Evolutionary conservation across 2,329 filamentous ascomycete species (phyloP), one percentile per base, ranked within the genome.

Genomic region (Fusarium scirpi): DNA sequence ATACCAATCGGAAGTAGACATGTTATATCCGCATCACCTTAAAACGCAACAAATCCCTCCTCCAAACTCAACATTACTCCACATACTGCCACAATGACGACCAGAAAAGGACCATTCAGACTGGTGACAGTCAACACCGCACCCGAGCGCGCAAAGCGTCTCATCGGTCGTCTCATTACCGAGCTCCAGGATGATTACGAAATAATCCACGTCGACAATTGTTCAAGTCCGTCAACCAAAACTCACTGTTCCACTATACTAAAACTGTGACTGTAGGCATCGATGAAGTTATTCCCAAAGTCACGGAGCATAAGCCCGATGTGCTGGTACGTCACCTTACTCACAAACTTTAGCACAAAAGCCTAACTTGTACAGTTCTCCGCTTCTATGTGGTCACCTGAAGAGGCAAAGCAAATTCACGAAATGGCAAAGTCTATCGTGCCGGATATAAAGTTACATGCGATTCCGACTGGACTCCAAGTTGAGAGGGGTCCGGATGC

Each of bases 391-490:
- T 64, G 61, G 61, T 44, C 61, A 1, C 2, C 43, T 1, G 61
- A 64, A 3, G 61, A 64, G 12, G 61, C 61, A 3, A 13, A 58
- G n/a, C 29, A 64, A 5, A 64, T 64, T 11, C 61, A 64, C 29
- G 45, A 59, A 4, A 8, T 64, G 20, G 61, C 61, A 16, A 64
- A 38, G n/a, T 64, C 61, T n/a, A 64, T 64, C 6, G 61, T 64
- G 7, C 61, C 61, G 3, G 18, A 48, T 4, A 64, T 64, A 1
- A 64, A 64, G 2, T 20, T 64, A 6, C 61, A 64, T 12, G 61
- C 61, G 11, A 64, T 64, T 13, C 61, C 61, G 0, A 63, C 59
- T 12, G 61, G 61, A 2, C 10, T 64, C 4, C 61, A 64, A 13
- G 59, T 64, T 8, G 59, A 64, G 29, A 41, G 44, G 3, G 61